phyloP scores from a whole-genome alignment of 192 early-diverging fungal species.

The Rhizoclosmatium globosum region DNA sequence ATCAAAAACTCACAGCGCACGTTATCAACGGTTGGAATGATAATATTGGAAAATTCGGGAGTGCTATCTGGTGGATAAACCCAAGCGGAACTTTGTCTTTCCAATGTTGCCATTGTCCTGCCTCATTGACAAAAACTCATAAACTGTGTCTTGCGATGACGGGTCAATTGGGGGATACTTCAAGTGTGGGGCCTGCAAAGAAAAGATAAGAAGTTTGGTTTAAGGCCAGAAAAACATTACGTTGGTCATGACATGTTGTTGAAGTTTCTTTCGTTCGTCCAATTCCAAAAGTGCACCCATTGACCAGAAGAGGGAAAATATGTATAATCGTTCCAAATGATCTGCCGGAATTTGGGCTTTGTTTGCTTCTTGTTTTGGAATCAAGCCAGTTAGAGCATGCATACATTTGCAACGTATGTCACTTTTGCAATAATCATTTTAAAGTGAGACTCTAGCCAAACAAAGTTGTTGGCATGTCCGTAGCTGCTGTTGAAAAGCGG shows the following conservation, averaged over 20 bases:
- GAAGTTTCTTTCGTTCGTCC: conserved; percentile 71
- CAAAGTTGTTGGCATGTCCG: conserved; percentile 50
- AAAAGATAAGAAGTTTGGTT: conserved; percentile 37
- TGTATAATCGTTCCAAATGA: conserved; percentile 63
- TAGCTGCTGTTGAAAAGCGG: conserved; percentile 62
- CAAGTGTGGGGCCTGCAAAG: conserved; percentile 59
- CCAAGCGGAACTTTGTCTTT: conserved; percentile 64
- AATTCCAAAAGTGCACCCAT: conserved; percentile 67
- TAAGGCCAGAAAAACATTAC: conserved; percentile 42
- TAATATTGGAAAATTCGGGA: conserved; percentile 72
- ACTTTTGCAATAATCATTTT: conserved; percentile 65
- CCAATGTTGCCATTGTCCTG: conserved; percentile 70
- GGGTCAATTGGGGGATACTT: conserved; percentile 66
- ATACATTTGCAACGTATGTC: conserved; percentile 60
- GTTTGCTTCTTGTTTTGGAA: conserved; percentile 67
- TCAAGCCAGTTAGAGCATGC: conserved; percentile 60
- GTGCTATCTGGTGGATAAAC: conserved; percentile 62
- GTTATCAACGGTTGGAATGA: conserved; percentile 72
- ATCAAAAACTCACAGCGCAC: conserved; percentile 69
- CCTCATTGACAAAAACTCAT: conserved; percentile 67
- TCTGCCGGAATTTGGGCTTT: conserved; percentile 58
- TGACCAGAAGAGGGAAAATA: conserved; percentile 68
- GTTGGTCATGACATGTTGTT: conserved; percentile 47
- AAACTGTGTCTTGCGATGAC: conserved; percentile 62
- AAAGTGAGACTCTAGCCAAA: conserved; percentile 61